phyloP scores from a whole-genome alignment of 1,284 basidiomycete genomes.

The Cryptococcus jaspeensis region DNA sequence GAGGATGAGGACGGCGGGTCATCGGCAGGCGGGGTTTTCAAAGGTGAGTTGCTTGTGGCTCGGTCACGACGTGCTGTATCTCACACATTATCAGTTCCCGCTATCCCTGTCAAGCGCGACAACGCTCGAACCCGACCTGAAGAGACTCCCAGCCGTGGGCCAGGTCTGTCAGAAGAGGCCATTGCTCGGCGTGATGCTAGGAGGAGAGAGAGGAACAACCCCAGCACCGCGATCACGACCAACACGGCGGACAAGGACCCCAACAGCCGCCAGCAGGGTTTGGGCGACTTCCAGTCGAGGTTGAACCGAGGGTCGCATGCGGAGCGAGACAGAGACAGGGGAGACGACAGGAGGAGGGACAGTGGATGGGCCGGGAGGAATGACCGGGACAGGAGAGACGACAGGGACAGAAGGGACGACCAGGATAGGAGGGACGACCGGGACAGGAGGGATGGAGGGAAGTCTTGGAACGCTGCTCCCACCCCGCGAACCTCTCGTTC shows the following conservation, averaged over 20 bases:
- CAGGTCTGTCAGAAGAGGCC: slow-evolving; percentile 76
- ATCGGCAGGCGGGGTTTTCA: slow-evolving; percentile 65
- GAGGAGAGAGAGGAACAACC: slow-evolving; percentile 64
- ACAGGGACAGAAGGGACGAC: slow-evolving; percentile 28
- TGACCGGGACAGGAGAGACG: slow-evolving; percentile 30
- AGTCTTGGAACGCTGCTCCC: slow-evolving; percentile 50
- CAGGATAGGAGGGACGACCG: slow-evolving; percentile 19
- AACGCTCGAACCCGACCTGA: slow-evolving; percentile 72
- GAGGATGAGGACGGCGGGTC: slow-evolving; percentile 50
- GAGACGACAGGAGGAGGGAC: slow-evolving; percentile 11
- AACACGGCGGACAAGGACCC: slow-evolving; percentile 23
- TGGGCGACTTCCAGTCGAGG: slow-evolving; percentile 50
- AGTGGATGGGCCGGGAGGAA: slow-evolving; percentile 20
- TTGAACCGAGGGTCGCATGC: slow-evolving; percentile 55
- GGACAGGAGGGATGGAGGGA: slow-evolving; percentile 22
- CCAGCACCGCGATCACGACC: slow-evolving; percentile 29
- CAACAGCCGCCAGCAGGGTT: slow-evolving; percentile 27
- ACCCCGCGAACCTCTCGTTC: slow-evolving; percentile 68
- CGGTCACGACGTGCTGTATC: neutral
- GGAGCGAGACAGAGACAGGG: slow-evolving; percentile 13
- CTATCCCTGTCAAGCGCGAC: slow-evolving; percentile 58
- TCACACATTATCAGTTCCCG: slow-evolving; percentile 61
- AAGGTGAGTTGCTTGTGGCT: slow-evolving; percentile 58
- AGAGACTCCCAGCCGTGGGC: slow-evolving; percentile 91
- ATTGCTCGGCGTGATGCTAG: slow-evolving; percentile 72